Percentiles rank a stretch among this genome's conserved stretches.
Evolutionary conservation across 2,329 filamentous ascomycete genomes (phyloP).

Genomic region (Hymenoscyphus scutula): DNA sequence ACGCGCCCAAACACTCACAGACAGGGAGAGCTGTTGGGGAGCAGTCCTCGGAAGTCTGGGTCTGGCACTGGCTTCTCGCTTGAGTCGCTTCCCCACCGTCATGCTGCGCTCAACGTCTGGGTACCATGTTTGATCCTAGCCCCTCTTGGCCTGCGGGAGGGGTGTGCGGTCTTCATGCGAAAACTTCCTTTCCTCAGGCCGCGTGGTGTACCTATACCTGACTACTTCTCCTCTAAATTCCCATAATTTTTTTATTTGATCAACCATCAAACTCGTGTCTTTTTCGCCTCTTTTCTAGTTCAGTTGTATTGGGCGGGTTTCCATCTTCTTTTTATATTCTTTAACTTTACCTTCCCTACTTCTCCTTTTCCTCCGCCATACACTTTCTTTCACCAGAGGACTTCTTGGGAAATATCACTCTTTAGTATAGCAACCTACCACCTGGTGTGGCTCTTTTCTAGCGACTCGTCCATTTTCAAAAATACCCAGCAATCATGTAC

Average conservation of each 20-base stretch:
- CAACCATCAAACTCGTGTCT: slow-evolving; percentile 23
- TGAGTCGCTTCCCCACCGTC: slow-evolving; percentile 26
- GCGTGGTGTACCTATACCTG: slow-evolving; percentile 21
- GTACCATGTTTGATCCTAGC: slow-evolving; percentile 29
- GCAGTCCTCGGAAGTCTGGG: slow-evolving; percentile 13
- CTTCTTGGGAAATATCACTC: slow-evolving; percentile 17
- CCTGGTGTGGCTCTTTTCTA: slow-evolving; percentile 34
- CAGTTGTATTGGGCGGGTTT: slow-evolving; percentile 28
- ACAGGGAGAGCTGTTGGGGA: too few species aligned
- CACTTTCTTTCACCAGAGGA: slow-evolving; percentile 19
- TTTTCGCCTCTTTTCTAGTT: slow-evolving; percentile 18
- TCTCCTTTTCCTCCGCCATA: slow-evolving; percentile 13
- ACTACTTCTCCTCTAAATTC: slow-evolving; percentile 15
- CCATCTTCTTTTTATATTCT: slow-evolving; percentile 23
- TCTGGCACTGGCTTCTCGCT: slow-evolving; percentile 20
- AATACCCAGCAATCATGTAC: slow-evolving; percentile 30
- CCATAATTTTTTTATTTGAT: slow-evolving; percentile 21
- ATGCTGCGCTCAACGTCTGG: slow-evolving; percentile 33
- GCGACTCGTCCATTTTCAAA: slow-evolving; percentile 9
- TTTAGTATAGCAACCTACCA: slow-evolving; percentile 27
- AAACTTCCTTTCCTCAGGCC: slow-evolving; percentile 23
- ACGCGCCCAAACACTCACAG: slow-evolving; percentile 20
- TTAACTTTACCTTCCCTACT: slow-evolving; percentile 1
- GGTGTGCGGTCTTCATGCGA: slow-evolving; percentile 28
- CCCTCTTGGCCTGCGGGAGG: slow-evolving; percentile 23